phyloP scores from a whole-genome alignment of 2,329 filamentous ascomycete genomes.

The Stagonosporopsis tanaceti region DNA sequence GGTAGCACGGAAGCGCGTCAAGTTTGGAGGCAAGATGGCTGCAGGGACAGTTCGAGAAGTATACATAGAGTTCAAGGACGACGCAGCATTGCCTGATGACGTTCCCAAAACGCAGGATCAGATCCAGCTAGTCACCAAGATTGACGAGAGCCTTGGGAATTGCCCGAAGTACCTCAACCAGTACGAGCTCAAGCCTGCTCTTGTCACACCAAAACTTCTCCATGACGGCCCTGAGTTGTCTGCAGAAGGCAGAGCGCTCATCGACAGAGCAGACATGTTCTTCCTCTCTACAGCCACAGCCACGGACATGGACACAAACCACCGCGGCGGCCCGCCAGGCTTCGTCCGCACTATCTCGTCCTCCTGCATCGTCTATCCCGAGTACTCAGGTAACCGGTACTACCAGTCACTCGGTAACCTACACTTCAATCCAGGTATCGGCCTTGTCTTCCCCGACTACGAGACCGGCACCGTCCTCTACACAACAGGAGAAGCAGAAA shows the following conservation, averaged over 20 bases:
- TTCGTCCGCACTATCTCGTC: conserved; percentile 75
- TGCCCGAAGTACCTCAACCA: conserved; percentile 89
- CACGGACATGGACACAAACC: conserved; percentile 81
- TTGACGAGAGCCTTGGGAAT: conserved; percentile 78
- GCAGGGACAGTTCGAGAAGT: conserved; percentile 64
- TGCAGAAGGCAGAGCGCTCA: conserved; percentile 63
- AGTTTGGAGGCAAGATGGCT: conserved; percentile 74
- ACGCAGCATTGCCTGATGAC: conserved; percentile 14
- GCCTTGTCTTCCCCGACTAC: conserved; percentile 78
- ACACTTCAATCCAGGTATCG: conserved; percentile 69
- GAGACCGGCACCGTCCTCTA: conserved; percentile 77
- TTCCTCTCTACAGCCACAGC: conserved; percentile 75
- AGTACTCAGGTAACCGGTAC: conserved; percentile 83
- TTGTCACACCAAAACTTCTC: conserved; percentile 62
- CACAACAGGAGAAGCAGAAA: conserved; percentile 71
- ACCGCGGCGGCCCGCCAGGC: conserved; percentile 76
- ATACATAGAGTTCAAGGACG: conserved; percentile 39
- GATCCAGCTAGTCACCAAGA: conserved; percentile 69
- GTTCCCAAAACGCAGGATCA: conserved; percentile 40
- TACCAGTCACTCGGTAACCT: conserved; percentile 88
- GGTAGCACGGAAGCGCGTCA: conserved; percentile 73
- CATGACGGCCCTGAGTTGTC: conserved; percentile 60
- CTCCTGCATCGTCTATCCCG: conserved; percentile 74
- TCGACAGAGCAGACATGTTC: conserved; percentile 74
- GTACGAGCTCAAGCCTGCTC: conserved; percentile 67